Percentiles rank a stretch among this genome's conserved stretches.
These are phyloP conservation scores for Leccinum imitatum DNA, from an alignment of 768 basidiomycete species.

Conservation along the genomic window DNA sequence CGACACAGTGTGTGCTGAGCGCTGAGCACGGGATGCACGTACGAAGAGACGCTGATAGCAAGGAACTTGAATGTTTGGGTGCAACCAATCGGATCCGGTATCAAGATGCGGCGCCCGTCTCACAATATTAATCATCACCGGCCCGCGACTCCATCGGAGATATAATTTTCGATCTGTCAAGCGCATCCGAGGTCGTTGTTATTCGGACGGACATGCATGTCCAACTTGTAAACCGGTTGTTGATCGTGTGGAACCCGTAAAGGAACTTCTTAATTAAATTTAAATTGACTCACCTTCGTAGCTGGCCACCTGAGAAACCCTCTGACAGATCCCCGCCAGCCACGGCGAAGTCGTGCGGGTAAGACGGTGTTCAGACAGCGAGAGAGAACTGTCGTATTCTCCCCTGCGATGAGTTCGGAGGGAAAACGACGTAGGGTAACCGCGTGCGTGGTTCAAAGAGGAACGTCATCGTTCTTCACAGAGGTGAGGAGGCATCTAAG, in stretches of 20 bases:
- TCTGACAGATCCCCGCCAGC: not conserved
- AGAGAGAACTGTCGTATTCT: not conserved
- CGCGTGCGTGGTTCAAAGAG: not conserved
- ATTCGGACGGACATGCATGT: not conserved
- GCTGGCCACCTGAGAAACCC: not conserved
- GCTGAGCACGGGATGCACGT: not conserved
- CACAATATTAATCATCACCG: not conserved
- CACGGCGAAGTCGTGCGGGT: not conserved
- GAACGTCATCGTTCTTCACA: not conserved
- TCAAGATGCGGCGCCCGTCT: not conserved
- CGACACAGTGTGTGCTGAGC: not conserved
- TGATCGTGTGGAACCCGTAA: not conserved
- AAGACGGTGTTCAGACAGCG: not conserved
- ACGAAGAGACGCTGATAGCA: not conserved
- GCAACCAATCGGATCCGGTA: not conserved
- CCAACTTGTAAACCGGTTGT: not conserved
- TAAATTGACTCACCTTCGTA: not conserved
- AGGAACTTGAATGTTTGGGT: not conserved
- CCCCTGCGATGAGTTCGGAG: not conserved
- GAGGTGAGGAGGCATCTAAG: not conserved
- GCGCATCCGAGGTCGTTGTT: not conserved
- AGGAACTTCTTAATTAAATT: not conserved
- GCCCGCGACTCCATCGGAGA: not conserved
- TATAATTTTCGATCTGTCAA: not conserved
- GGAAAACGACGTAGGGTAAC: not conserved